Conservation (phyloP, 495 filamentous ascomycete species). For the Tuber indicum region DNA sequence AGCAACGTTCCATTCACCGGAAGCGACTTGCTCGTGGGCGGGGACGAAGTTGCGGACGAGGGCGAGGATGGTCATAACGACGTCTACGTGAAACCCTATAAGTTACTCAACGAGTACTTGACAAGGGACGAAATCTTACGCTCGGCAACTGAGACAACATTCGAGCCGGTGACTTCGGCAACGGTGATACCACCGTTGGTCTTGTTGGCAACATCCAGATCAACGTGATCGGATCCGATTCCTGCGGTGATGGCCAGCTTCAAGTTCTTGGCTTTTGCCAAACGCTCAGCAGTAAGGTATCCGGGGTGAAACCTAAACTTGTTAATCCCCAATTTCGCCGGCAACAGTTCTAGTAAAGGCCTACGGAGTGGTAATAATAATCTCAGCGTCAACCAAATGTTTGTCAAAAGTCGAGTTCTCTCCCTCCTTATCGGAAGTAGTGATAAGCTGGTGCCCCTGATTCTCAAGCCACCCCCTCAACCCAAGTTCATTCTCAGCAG, state of each 20-base stretch:
- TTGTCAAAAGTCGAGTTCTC: slow-evolving; percentile 88
- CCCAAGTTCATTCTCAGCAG: slow-evolving; percentile 96
- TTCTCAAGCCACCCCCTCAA: slow-evolving; percentile 94
- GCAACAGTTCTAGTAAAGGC: slow-evolving; percentile 41
- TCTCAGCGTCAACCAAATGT: slow-evolving; percentile 90
- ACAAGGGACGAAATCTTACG: slow-evolving; percentile 36
- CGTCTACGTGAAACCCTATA: slow-evolving; percentile 51
- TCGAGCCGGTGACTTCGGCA: slow-evolving; percentile 91
- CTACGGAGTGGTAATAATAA: slow-evolving; percentile 98
- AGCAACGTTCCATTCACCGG: slow-evolving; percentile 91
- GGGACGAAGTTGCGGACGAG: slow-evolving; percentile 98
- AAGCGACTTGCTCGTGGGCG: slow-evolving; percentile 84
- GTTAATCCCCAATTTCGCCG: neutral
- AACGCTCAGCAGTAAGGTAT: slow-evolving; percentile 92
- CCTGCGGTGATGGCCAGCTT: slow-evolving; percentile 95
- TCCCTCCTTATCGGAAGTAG: slow-evolving; percentile 95
- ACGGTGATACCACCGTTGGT: slow-evolving; percentile 98
- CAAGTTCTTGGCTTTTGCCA: slow-evolving; percentile 97
- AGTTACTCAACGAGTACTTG: neutral
- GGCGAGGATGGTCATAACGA: slow-evolving; percentile 95
- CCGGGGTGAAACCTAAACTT: slow-evolving; percentile 84
- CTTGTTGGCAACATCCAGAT: slow-evolving; percentile 93
- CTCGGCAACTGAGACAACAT: slow-evolving; percentile 84
- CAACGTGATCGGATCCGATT: slow-evolving; percentile 97
- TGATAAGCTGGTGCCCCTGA: slow-evolving; percentile 89